Evolutionary conservation across 75 land plant genomes (phyloP).

Genomic region (Larix kaempferi): DNA sequence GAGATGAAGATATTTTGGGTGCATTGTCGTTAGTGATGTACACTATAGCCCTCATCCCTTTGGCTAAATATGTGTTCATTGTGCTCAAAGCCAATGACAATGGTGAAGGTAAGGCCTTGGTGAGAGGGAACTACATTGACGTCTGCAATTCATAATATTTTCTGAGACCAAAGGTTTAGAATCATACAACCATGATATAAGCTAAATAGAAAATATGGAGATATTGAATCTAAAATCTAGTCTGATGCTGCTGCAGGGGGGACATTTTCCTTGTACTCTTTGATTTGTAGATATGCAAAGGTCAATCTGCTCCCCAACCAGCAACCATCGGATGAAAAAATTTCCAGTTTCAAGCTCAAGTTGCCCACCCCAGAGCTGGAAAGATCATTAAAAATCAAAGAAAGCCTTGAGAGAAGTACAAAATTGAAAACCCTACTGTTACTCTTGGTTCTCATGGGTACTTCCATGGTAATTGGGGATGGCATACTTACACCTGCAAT

Average conservation of each 20-base stretch:
- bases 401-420: conserved; percentile 52
- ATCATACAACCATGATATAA: not conserved
- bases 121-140: not conserved
- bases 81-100: conserved; percentile 97
- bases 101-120: conserved; percentile 73
- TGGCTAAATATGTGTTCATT: conserved; percentile 83
- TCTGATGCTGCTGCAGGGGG: conserved; percentile 54
- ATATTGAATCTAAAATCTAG: not conserved
- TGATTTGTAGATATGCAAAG: conserved; percentile 87
- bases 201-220: not conserved
- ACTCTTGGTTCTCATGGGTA: conserved; percentile 70
- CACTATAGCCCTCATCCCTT: conserved; percentile 86
- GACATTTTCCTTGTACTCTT: conserved; percentile 86
- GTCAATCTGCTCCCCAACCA: conserved; percentile 73
- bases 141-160: not conserved
- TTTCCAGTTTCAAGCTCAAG: conserved; percentile 77
- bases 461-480: conserved; percentile 87
- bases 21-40: conserved; percentile 93
- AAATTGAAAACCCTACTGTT: conserved; percentile 62
- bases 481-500: conserved; percentile 93
- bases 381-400: conserved; percentile 73
- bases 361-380: conserved; percentile 72
- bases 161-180: not conserved
- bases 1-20: conserved; percentile 78
- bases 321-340: conserved; percentile 76